phyloP scores from a whole-genome alignment of 192 early-diverging fungal species.

The Spizellomyces sp. region DNA sequence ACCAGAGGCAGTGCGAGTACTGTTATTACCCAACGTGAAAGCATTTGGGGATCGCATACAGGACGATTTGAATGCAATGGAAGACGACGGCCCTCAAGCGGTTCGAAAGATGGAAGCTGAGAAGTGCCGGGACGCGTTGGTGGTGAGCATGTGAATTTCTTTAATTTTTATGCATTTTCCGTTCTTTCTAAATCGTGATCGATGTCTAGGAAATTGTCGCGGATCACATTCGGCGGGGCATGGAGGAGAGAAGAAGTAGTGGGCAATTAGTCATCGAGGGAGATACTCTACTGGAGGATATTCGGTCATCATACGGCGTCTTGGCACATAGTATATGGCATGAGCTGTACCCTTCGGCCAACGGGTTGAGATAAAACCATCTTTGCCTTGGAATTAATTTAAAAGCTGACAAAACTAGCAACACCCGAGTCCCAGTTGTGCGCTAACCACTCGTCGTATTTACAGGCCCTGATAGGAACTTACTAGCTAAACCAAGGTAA shows the following conservation, averaged over 20 bases:
- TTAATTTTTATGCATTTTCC: no score
- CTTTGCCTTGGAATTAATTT: no score
- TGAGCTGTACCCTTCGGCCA: background rate
- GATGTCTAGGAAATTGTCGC: background rate
- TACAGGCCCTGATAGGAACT: background rate
- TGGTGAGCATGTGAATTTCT: background rate
- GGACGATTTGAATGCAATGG: conserved; percentile 18
- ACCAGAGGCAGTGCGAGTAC: conserved; percentile 69
- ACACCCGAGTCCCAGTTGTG: no score
- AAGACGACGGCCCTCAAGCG: conserved; percentile 9
- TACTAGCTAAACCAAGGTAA: conserved; percentile 28
- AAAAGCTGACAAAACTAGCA: no score
- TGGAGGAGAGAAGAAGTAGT: background rate
- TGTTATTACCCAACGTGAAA: conserved; percentile 53
- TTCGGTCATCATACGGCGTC: background rate
- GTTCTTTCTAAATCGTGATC: no score
- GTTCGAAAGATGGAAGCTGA: background rate
- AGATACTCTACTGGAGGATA: background rate
- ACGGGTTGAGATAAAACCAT: background rate
- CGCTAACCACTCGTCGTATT: no score
- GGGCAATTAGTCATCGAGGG: background rate
- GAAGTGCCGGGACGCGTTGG: conserved; percentile 1
- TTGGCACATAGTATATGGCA: background rate
- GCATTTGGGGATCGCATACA: conserved; percentile 30
- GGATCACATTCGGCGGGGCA: background rate